phyloP scores from a whole-genome alignment of 1,139 yeast species.

The Lodderomyces metapsilosis region DNA sequence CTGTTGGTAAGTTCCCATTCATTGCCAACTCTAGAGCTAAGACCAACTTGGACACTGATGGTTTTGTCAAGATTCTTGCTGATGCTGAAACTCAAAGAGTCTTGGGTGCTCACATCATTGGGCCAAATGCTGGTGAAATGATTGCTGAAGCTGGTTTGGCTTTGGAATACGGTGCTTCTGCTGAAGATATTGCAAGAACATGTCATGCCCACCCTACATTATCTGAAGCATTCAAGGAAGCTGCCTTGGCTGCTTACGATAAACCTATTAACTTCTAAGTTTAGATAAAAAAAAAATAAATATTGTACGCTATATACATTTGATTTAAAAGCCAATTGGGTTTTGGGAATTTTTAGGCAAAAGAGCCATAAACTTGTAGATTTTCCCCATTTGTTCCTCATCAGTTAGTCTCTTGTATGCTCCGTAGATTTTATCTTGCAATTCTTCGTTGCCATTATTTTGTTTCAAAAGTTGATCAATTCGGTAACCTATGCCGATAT shows the following conservation, averaged over 20 bases:
- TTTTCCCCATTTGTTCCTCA: constrained; percentile 69
- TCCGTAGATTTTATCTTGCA: constrained; percentile 48
- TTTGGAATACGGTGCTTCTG: constrained; percentile 96
- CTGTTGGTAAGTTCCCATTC: constrained; percentile 97
- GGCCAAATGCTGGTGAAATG: constrained; percentile 99
- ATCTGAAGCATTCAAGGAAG: constrained; percentile 98
- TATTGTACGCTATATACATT: neutral
- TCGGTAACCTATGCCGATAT: constrained; percentile 73
- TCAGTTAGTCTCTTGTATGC: constrained; percentile 68
- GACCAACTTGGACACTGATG: constrained; percentile 96
- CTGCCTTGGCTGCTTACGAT: constrained; percentile 88
- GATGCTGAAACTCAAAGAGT: constrained; percentile 98
- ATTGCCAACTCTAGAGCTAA: constrained; percentile 99
- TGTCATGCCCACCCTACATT: constrained; percentile 99
- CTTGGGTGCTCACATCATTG: constrained; percentile 95
- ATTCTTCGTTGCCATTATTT: constrained; percentile 27
- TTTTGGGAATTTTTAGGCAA: constrained; percentile 45
- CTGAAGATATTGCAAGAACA: constrained; percentile 96
- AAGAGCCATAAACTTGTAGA: constrained; percentile 71
- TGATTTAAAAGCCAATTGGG: constrained; percentile 37
- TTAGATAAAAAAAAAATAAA: neutral
- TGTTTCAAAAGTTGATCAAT: constrained; percentile 51
- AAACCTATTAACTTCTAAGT: constrained; percentile 80
- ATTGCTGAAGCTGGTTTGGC: constrained; percentile 98
- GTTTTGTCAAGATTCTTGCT: constrained; percentile 91